Evolutionary conservation across 306 rosid genomes (phyloP), one percentile per base, ranked within the genome.

Genomic region (Nissolia schottii): DNA sequence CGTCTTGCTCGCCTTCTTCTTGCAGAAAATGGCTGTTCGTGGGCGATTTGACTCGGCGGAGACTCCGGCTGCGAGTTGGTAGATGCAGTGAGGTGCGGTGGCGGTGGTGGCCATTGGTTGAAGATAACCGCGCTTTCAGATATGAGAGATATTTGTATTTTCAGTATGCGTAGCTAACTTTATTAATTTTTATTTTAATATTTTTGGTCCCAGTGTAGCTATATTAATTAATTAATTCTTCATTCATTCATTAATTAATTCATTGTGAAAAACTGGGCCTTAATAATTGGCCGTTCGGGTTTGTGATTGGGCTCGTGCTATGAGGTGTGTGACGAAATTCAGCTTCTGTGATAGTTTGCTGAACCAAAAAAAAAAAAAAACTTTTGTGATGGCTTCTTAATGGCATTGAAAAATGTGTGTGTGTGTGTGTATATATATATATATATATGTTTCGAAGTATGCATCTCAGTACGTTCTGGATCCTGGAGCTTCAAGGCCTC

Each of bases 81-180:
- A 20, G 48, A 20, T 2, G n/a, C 45, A 77, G 46, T 46, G 45
- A 27, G 80, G 51, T 20, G 62, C 31, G 7, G 90, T 49, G 10
- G 85, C 58, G 8, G 90, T 41, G 7, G 85, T 63, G 73, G 86
- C 51, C 51, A 45, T 45, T n/a, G 8, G 81, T 23, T 54, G 70
- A 49, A 56, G 82, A 78, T 78, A 63, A 71, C 68, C 73, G 74
- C 54, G 62, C 51, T 41, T 25, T 7, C 3, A 7, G 54, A 29
- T 34, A 34, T 7, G 16, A 53, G 1, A 57, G 78, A 71, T 43
- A 41, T 25, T 50, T 22, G 41, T 18, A 2, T 48, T 67, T 43
- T n/a, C n/a, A n/a, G n/a, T n/a, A n/a, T n/a, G n/a, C n/a, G 20
- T 43, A 5, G 20, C 0, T 14, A 5, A 12, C 16, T 2, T 31